Base-by-base conservation (phyloP, 495 filamentous ascomycete genomes). In the Letharia columbiana region DNA sequence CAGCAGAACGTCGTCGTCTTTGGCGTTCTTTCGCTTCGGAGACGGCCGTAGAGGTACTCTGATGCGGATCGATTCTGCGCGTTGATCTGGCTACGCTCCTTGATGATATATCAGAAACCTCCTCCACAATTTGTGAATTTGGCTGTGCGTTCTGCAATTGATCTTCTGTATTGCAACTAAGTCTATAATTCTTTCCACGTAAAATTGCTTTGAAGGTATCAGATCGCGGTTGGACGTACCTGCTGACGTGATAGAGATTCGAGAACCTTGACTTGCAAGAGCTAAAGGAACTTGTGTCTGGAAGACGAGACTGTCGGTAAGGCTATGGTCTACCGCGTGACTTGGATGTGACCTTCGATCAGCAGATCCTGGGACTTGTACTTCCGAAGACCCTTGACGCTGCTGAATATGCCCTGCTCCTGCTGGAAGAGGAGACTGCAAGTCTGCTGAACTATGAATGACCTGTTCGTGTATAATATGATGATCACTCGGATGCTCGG, bases 231-330 rank as follows among this genome's bases (percentile, higher is more conserved):
- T 39, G 2, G 20, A 65, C 63, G 4, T 65, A 65, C 63, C 63
- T 12, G 54, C 54, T 39, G 63, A 23, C 31, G 28, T 23, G 35
- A 57, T 40, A 10, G 63, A 60, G 33, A 45, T 33, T 12, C 54
- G 63, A 39, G 41, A 28, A 45, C 31, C 47, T 35, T 67, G 65
- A 44, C 60, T 67, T 45, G 49, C 23, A 56, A 54, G 18, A 5
- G 52, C 60, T 7, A 62, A 58, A 12, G 39, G 40, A 13, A 62
- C 45, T 58, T 67, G 65, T 44, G 65, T 67, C 60, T 67, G 65
- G n/a, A 67, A 62, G 59, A 49, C 18, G 1, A 44, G 44, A 44
- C 3, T 60, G 23, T 23, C 35, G 10, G 37, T 1, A 4, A 28
- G 18, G 35, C 23, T 31, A 35, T 18, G 12, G 15, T 59, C 52